Evolutionary conservation across 805 yeast species (phyloP), one percentile per base, ranked within the genome.

Genomic region (Starmerella cellae): DNA sequence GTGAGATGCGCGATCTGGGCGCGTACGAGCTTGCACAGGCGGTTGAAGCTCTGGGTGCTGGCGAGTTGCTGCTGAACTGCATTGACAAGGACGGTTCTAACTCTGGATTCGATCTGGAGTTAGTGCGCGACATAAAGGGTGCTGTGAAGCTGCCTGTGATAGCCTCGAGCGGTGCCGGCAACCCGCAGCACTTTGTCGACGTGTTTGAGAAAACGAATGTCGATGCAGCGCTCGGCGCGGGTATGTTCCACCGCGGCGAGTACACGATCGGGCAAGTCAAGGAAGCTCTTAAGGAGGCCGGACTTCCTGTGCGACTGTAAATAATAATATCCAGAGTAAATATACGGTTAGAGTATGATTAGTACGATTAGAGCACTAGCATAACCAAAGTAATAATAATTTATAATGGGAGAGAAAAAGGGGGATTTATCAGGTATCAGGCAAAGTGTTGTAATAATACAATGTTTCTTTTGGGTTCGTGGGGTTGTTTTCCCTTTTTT

Each of bases 191-290:
- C 63, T 91, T 91, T 59, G 75, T 74, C 49, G 84, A 91, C 50
- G 99, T 83, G 2, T 91, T 91, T 57, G 69, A 67, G 36, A 68
- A 78, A 35, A 85, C 96, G 14, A 68, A 72, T 5, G 79, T 91
- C 1, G 98, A 91, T 64, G 99, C 99, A 34, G 97, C 98, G 16
- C 69, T 91, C 32, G 99, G 98, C 30, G 99, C 99, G 3, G 99
- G 99, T 35, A 80, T 91, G 79, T 91, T 91, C 69, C 99, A 91
- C 66, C 71, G 98, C 59, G 87, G 82, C 19, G 97, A 88, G 55
- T 91, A 80, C 62, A 77, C 83, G 11, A 96, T 91, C 16, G 70
- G 72, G 38, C 77, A 85, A 38, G 95, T 91, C 35, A 91, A 91
- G 62, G 59, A 70, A 23, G 76, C 71, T 51, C 69, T 88, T 58